A percentile compares a stretch with the other conserved stretches of the same genome.
phyloP scores from a whole-genome alignment of 2,329 filamentous ascomycete genomes.

The Ascochyta viciae-villosae region DNA sequence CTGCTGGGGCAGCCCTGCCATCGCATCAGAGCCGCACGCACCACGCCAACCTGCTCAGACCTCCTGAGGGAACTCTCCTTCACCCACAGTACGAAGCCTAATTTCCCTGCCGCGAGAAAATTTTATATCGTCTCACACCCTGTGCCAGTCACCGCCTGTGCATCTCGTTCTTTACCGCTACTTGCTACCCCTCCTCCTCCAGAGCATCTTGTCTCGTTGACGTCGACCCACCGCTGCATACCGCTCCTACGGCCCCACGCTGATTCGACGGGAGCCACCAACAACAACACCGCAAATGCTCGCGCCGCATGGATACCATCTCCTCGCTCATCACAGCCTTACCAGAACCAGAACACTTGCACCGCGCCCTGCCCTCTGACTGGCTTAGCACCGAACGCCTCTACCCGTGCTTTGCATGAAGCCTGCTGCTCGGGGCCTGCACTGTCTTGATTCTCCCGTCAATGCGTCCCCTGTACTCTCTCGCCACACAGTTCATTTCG shows the following conservation, averaged over 20 bases:
- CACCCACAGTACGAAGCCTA: slow-evolving; percentile 35
- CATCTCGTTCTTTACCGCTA: slow-evolving; percentile 48
- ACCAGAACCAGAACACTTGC: slow-evolving; percentile 38
- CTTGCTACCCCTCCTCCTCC: slow-evolving; percentile 23
- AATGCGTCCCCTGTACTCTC: slow-evolving; percentile 40
- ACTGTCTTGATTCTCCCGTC: slow-evolving; percentile 38
- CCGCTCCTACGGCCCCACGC: slow-evolving; percentile 29
- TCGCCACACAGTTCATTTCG: slow-evolving; percentile 46
- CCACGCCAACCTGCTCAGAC: slow-evolving; percentile 35
- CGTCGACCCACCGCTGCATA: slow-evolving; percentile 40
- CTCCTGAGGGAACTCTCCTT: slow-evolving; percentile 32
- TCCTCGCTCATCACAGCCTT: slow-evolving; percentile 34
- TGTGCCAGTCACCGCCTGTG: slow-evolving; percentile 31
- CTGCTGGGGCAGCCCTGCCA: slow-evolving; percentile 41
- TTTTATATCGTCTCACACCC: slow-evolving; percentile 44
- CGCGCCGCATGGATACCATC: slow-evolving; percentile 40
- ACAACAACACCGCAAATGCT: slow-evolving; percentile 43
- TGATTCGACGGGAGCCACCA: slow-evolving; percentile 40
- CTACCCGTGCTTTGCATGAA: slow-evolving; percentile 46
- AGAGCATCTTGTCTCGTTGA: slow-evolving; percentile 8
- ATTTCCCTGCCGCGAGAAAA: slow-evolving; percentile 47
- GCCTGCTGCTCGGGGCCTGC: slow-evolving; percentile 29
- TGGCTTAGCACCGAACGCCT: slow-evolving; percentile 41
- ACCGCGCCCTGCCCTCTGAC: slow-evolving; percentile 30
- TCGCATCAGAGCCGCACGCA: slow-evolving; percentile 45